phyloP scores from a whole-genome alignment of 371 early-diverging fungal genomes.

The Apophysomyces ossiformis region DNA sequence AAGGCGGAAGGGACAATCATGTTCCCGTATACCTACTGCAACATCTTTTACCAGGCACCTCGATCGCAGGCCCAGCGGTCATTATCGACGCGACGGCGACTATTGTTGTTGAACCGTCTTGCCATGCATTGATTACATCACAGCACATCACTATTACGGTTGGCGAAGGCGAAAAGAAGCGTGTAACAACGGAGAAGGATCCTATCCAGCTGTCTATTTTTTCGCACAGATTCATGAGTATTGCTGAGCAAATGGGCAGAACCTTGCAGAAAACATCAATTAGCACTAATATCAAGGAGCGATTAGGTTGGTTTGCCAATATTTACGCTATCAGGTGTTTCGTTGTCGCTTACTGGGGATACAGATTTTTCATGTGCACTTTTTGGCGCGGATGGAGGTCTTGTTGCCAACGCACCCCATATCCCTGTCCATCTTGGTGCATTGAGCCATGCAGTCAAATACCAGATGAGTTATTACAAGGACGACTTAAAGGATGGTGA shows the following conservation, averaged over 20 bases:
- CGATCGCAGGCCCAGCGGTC: conserved; percentile 85
- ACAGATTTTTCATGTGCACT: conserved; percentile 96
- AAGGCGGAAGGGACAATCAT: conserved; percentile 65
- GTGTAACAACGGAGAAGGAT: conserved; percentile 67
- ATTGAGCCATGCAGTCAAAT: conserved; percentile 91
- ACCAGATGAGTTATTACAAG: conserved; percentile 80
- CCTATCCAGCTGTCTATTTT: conserved; percentile 92
- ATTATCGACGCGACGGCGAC: conserved; percentile 90
- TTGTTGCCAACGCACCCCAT: conserved; percentile 92
- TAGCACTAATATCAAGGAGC: conserved; percentile 96
- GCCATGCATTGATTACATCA: conserved; percentile 76
- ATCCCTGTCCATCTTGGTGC: conserved; percentile 96
- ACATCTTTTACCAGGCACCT: conserved; percentile 65
- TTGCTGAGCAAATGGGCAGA: conserved; percentile 98
- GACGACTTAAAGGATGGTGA: conserved; percentile 81
- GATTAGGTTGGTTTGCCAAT: conserved; percentile 43
- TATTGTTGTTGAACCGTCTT: conserved; percentile 84
- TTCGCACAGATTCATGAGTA: conserved; percentile 96
- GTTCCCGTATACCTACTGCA: conserved; percentile 80
- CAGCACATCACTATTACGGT: conserved; percentile 78
- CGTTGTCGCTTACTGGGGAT: neutral
- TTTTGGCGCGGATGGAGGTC: conserved; percentile 92
- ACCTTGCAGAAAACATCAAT: conserved; percentile 94
- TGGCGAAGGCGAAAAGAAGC: conserved; percentile 51
- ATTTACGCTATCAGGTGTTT: neutral